Evolutionary conservation across 1,284 basidiomycete species (phyloP).

Genomic region (Stygiomarasmius scandens): DNA sequence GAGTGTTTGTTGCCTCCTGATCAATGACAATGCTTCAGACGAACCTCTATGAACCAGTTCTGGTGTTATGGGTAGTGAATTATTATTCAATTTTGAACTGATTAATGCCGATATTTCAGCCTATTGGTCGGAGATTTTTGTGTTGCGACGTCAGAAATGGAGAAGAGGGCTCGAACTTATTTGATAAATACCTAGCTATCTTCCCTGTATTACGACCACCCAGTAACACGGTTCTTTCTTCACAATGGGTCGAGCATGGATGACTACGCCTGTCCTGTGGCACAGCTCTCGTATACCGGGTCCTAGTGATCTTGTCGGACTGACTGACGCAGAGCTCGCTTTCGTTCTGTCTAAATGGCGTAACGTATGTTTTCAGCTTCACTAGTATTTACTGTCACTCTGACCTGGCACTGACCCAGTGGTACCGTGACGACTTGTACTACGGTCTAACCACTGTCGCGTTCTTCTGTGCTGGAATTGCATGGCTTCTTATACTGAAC

Average conservation of each 20-base stretch:
- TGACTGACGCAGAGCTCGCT: conserved; percentile 25
- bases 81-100: not conserved
- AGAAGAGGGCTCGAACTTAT: too few species aligned
- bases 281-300: conserved; percentile 24
- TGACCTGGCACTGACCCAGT: conserved; percentile 15
- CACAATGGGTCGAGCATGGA: conserved; percentile 30
- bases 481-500: conserved; percentile 16
- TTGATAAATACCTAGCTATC: not conserved
- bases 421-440: conserved; percentile 35
- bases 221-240: not conserved
- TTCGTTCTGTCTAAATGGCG: conserved; percentile 21
- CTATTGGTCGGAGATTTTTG: not conserved
- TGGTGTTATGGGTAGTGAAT: not conserved
- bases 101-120: too few species aligned
- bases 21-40: not conserved
- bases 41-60: not conserved
- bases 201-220: not conserved
- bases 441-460: conserved; percentile 32
- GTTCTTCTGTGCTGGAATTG: conserved; percentile 33
- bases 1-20: too few species aligned
- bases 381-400: not conserved
- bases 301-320: conserved; percentile 21
- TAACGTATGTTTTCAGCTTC: conserved; percentile 17
- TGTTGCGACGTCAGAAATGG: not conserved
- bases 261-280: conserved; percentile 29